phyloP scores from a whole-genome alignment of 495 filamentous ascomycete species.

The Penicillium antarcticum region DNA sequence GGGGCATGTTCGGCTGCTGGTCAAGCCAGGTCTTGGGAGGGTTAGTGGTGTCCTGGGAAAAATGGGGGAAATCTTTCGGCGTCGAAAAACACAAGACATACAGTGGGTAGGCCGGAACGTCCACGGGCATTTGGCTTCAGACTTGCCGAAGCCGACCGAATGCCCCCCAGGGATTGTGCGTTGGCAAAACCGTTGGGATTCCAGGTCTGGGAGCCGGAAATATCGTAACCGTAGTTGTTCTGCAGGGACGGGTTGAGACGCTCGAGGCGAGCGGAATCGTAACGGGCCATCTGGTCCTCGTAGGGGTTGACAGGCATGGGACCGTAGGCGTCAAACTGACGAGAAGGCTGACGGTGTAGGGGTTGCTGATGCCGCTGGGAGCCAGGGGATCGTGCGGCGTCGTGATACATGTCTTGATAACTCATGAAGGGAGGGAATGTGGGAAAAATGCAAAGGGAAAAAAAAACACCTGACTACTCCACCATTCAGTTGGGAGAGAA shows the following conservation, averaged over 20 bases:
- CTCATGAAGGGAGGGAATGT: constrained; percentile 47
- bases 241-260: constrained; percentile 54
- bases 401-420: constrained; percentile 65
- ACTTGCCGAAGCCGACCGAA: constrained; percentile 53
- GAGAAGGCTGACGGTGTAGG: constrained; percentile 63
- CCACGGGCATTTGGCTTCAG: constrained; percentile 54
- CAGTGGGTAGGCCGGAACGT: constrained; percentile 55
- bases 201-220: constrained; percentile 64
- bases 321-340: constrained; percentile 66
- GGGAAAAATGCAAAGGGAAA: constrained; percentile 34
- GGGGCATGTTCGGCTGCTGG: constrained; percentile 52
- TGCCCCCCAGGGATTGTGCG: constrained; percentile 48
- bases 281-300: constrained; percentile 60
- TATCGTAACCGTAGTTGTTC: constrained; percentile 55
- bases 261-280: constrained; percentile 58
- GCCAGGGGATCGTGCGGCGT: constrained; percentile 57
- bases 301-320: constrained; percentile 60
- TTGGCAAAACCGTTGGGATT: constrained; percentile 56
- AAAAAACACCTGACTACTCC: constrained; percentile 31
- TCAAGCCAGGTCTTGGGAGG: constrained; percentile 56
- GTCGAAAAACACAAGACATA: constrained; percentile 32
- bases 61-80: neutral
- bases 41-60: neutral
- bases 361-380: constrained; percentile 62
- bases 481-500: constrained; percentile 21